Evolutionary conservation across 179 eudicot genomes (phyloP), one percentile per base, ranked within the genome.

Genomic region (Corrigiola litoralis): DNA sequence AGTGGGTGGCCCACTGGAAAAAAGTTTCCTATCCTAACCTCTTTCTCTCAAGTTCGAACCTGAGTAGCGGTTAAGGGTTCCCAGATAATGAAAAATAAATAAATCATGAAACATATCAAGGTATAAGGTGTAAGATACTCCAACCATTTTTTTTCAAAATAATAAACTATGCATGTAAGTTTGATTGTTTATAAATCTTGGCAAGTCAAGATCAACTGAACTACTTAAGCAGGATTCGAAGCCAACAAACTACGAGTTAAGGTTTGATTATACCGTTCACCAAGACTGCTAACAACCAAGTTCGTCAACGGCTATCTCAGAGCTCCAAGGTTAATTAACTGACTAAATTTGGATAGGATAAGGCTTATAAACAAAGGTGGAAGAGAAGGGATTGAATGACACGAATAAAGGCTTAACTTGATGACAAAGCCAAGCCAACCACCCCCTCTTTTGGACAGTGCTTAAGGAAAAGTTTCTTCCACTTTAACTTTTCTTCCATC

Each of bases 401-500:
- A 52, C 56, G 37, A 51, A 73, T 47, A 60, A 14, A 65, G 42
- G 53, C 13, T 58, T 66, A 74, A 72, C 79, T 81, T 77, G 49
- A 67, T 47, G 82, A 82, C 68, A 76, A 77, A 74, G 87, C 77
- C 80, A 74, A 63, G 12, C 72, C 74, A 79, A 76, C 80, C 41
- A 75, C 72, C 71, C 67, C 45, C 65, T 67, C 24, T 75, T 75
- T 77, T 63, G 63, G 65, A 37, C 53, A 41, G 42, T 57, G 29
- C 56, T 79, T 29, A 60, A 63, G 21, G 14, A 18, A 70, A 67
- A 44, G 59, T 21, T 48, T 40, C 10, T 4, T 14, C 27, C 32
- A 29, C 58, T 50, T 70, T 48, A 54, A 44, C 67, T 66, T 66
- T 66, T 31, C 27, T 42, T 21, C 38, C 50, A 68, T 68, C 72